phyloP scores from a whole-genome alignment of 1,284 basidiomycete genomes.

The Puccinia hordei region DNA sequence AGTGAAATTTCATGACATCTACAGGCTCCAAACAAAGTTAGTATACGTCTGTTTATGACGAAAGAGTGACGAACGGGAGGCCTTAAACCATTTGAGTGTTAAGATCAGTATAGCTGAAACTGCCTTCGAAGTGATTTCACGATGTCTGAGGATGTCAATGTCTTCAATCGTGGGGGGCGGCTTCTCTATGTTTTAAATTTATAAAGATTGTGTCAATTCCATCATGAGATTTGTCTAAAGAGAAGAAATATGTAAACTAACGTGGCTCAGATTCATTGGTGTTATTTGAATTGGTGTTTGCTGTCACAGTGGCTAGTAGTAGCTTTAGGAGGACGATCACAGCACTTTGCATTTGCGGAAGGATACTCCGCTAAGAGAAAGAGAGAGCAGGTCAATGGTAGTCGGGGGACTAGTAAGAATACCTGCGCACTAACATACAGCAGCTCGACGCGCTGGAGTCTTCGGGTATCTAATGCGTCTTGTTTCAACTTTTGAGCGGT shows the following conservation, averaged over 20 bases:
- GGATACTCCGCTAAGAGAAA: slow-evolving; percentile 63
- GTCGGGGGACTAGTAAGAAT: not conserved
- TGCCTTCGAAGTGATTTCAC: slow-evolving; percentile 96
- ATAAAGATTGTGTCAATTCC: slow-evolving; percentile 15
- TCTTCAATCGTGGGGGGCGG: slow-evolving; percentile 86
- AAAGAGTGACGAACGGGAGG: slow-evolving; percentile 65
- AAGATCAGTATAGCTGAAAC: slow-evolving; percentile 91
- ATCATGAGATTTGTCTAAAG: not conserved
- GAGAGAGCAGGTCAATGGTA: not conserved
- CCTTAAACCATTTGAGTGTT: slow-evolving; percentile 96
- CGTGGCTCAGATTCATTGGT: slow-evolving; percentile 51
- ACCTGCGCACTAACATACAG: slow-evolving; percentile 72
- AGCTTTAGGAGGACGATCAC: slow-evolving; percentile 87
- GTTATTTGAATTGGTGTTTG: slow-evolving; percentile 57
- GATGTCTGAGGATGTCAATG: slow-evolving; percentile 88
- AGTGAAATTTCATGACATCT: slow-evolving; percentile 95
- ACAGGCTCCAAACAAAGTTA: slow-evolving; percentile 7
- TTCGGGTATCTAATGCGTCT: slow-evolving; percentile 60
- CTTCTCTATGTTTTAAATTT: slow-evolving; percentile 57
- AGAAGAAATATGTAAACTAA: slow-evolving; percentile 8
- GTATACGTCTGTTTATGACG: not conserved
- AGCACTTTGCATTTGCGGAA: slow-evolving; percentile 80
- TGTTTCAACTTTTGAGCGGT: slow-evolving; percentile 42
- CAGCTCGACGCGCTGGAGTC: slow-evolving; percentile 80
- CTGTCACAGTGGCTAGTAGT: slow-evolving; percentile 82